Base-by-base conservation (phyloP, 768 basidiomycete species). In the Collybia nuda region DNA sequence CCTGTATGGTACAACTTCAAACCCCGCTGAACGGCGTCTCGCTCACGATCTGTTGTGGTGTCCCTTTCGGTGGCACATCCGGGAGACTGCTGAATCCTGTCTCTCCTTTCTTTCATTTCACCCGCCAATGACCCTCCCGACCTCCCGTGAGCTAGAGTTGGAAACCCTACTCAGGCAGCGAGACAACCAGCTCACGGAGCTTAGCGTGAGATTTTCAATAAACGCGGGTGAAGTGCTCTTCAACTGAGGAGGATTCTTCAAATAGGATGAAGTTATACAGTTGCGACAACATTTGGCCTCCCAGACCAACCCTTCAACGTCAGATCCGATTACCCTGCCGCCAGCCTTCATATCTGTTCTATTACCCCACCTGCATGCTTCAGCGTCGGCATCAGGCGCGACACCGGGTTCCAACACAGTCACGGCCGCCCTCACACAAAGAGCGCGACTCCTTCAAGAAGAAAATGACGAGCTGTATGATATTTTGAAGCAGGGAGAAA, bases 381-480 rank as follows among this genome's bases (percentile, higher is more conserved):
- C 68, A n/a, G 58, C 73, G 14, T 56, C 65, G 48, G 57, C 64
- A 58, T 55, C 57, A 41, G 51, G 64, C 51, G 54, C 61, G 43
- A 55, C 68, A 26, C 56, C 70, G 32, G 66, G 70, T 19, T 74
- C 73, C 9, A 79, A 75, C 55, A 86, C 86, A 1, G 85, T 88
- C 26, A 68, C 80, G 35, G 74, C 83, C n/a, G 90, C 90, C 0
- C 76, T 93, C 50, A 86, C 81, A 0, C 90, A 92, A 60, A 77
- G 88, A 41, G 79, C 81, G 22, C 81, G 81, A 42, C 66, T 85
- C 15, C 71, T 93, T 8, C 91, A 93, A 63, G 86, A 91, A 49
- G 91, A 93, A 66, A 93, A 93, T 52, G 90, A 93, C 56, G 91
- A 93, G 55, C 66, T 93, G 15, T 93, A 93, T 63, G 80, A 84